Conservation (phyloP, 805 yeast genomes). For the Vanderwaltozyma tropicalis region DNA sequence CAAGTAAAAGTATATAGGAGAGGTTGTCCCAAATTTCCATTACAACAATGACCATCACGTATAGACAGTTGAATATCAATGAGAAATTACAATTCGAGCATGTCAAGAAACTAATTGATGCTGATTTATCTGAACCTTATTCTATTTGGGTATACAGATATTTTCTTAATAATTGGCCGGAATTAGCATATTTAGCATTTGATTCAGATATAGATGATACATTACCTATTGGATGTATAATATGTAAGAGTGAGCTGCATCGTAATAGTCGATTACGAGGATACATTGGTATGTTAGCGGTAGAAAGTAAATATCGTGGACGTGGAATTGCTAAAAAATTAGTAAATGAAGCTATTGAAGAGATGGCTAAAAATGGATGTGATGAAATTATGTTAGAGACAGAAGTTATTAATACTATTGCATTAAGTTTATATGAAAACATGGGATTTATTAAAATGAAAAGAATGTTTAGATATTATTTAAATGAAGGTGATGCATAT, state of each 20-base stretch:
- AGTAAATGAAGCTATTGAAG: conserved; percentile 49
- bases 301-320: conserved; percentile 60
- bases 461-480: conserved; percentile 74
- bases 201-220: conserved; percentile 21
- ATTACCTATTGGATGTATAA: conserved; percentile 66
- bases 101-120: conserved; percentile 49
- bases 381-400: conserved; percentile 94
- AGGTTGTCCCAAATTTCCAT: too few species aligned
- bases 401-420: conserved; percentile 69
- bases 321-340: conserved; percentile 71
- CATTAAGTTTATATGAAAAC: conserved; percentile 57
- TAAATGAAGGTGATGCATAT: conserved; percentile 89
- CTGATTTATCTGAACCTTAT: conserved; percentile 85
- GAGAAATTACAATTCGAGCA: conserved; percentile 33
- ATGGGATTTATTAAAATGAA: conserved; percentile 68
- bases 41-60: too few species aligned
- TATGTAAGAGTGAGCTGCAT: conserved; percentile 73
- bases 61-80: conserved; percentile 14
- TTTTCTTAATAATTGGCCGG: conserved; percentile 86
- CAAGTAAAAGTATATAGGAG: too few species aligned
- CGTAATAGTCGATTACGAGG: conserved; percentile 63
- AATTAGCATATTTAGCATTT: conserved; percentile 58
- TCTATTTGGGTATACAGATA: conserved; percentile 87
- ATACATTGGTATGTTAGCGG: conserved; percentile 93
- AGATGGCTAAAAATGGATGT: conserved; percentile 53